Evolutionary conservation across 495 filamentous ascomycete species (phyloP).

Genomic region (Podospora pseudoanserina): DNA sequence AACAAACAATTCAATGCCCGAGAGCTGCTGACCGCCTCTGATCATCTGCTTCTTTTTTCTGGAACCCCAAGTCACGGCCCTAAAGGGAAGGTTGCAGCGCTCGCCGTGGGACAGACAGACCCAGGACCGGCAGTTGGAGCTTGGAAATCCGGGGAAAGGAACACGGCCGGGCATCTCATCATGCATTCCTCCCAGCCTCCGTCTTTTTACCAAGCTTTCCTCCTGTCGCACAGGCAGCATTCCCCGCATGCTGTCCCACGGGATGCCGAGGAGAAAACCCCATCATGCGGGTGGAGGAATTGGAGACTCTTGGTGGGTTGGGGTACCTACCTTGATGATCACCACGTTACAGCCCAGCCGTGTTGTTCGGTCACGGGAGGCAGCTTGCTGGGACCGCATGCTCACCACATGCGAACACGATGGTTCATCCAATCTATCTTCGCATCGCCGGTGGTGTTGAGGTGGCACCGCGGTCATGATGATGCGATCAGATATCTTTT

Average conservation of each 20-base stretch:
- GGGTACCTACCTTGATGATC: background rate
- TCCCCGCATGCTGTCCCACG: slow-evolving; percentile 3
- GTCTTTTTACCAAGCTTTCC: background rate
- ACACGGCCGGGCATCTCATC: background rate
- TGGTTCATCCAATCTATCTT: background rate
- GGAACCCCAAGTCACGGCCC: background rate
- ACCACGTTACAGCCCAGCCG: slow-evolving; percentile 3
- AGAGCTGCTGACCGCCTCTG: slow-evolving; percentile 1
- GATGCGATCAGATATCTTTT: background rate
- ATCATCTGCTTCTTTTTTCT: background rate
- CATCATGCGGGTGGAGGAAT: background rate
- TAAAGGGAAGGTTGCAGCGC: slow-evolving; percentile 1
- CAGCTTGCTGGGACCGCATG: background rate
- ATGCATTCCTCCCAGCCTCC: background rate
- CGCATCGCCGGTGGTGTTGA: background rate
- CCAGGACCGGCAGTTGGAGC: background rate
- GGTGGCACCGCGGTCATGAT: background rate
- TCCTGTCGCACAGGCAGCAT: background rate
- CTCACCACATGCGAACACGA: background rate
- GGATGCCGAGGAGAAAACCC: background rate
- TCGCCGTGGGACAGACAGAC: background rate
- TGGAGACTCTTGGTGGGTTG: background rate
- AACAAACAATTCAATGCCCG: background rate
- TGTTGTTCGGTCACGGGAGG: slow-evolving; percentile 1
- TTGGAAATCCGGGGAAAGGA: background rate